phyloP scores from a whole-genome alignment of 225 moss, liverwort and hornwort genomes.

The Straminergon stramineum region DNA sequence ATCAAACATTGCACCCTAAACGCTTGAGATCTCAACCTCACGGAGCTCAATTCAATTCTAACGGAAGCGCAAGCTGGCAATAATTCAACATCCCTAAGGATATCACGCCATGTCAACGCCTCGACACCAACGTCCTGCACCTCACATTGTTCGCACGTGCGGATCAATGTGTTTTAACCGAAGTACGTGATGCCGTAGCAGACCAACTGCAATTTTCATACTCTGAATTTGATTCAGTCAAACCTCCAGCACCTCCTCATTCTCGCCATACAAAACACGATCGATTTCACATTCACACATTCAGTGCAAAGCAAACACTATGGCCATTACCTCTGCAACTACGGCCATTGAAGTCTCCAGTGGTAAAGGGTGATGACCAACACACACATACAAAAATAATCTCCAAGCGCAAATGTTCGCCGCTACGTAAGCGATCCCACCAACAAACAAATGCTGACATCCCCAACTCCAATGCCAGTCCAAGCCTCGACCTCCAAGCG shows the following conservation, averaged over 20 bases:
- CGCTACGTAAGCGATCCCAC: neutral
- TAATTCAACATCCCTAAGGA: neutral
- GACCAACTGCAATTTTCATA: neutral
- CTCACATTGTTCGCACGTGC: slow-evolving; percentile 1
- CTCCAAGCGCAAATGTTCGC: neutral
- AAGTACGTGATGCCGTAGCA: neutral
- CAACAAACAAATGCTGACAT: neutral
- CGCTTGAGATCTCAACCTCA: neutral
- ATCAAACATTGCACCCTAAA: neutral
- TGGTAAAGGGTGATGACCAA: neutral
- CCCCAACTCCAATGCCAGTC: neutral
- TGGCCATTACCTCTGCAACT: neutral
- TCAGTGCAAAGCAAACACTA: neutral
- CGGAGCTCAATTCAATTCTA: neutral
- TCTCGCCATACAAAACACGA: neutral
- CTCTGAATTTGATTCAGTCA: neutral
- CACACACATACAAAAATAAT: neutral
- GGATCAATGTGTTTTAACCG: neutral
- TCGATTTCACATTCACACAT: neutral
- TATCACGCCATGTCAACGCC: neutral
- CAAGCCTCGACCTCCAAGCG: neutral
- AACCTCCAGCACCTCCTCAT: neutral
- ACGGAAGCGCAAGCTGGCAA: neutral
- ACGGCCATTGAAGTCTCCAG: neutral
- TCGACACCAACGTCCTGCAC: neutral